Percentiles rank a stretch among this genome's conserved stretches.
Evolutionary conservation across 2,329 filamentous ascomycete genomes (phyloP).

Genomic region (Thermothelomyces thermophilus): DNA sequence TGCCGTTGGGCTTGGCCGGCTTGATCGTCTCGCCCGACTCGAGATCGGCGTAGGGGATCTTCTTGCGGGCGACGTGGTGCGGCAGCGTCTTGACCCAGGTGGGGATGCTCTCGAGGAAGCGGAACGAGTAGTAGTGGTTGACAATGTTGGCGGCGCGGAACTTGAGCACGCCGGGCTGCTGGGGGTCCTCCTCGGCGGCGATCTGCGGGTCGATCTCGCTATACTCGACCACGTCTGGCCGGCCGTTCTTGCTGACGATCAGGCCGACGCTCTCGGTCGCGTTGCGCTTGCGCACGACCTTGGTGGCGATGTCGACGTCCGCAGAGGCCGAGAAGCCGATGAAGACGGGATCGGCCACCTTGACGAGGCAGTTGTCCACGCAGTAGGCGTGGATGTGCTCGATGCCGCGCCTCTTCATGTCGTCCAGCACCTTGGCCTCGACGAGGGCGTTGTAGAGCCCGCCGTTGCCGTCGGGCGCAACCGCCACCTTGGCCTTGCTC

Average conservation of each 20-base stretch:
- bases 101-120: conserved; percentile 86
- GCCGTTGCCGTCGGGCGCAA: conserved; percentile 94
- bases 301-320: conserved; percentile 91
- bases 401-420: conserved; percentile 85
- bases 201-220: conserved; percentile 88
- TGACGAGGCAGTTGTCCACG: conserved; percentile 98
- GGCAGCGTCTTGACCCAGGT: conserved; percentile 79
- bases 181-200: conserved; percentile 80
- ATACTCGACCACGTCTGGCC: conserved; percentile 96
- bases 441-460: conserved; percentile 92
- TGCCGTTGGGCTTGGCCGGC: conserved; percentile 90
- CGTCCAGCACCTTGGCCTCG: conserved; percentile 69
- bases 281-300: conserved; percentile 97
- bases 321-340: conserved; percentile 86
- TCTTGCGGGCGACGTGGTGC: conserved; percentile 96
- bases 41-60: conserved; percentile 82
- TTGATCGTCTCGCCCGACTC: conserved; percentile 75
- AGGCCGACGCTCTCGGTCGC: conserved; percentile 93
- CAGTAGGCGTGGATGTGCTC: conserved; percentile 97
- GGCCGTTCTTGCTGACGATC: conserved; percentile 91
- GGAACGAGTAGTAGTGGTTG: conserved; percentile 98
- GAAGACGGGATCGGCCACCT: conserved; percentile 94
- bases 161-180: conserved; percentile 75
- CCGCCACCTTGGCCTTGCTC: conserved; percentile 81
- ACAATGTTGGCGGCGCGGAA: conserved; percentile 99